Evolutionary conservation across 352 stramenopile species (phyloP), one percentile per base, ranked within the genome.

Genomic region (Elongisporangium senticosum): DNA sequence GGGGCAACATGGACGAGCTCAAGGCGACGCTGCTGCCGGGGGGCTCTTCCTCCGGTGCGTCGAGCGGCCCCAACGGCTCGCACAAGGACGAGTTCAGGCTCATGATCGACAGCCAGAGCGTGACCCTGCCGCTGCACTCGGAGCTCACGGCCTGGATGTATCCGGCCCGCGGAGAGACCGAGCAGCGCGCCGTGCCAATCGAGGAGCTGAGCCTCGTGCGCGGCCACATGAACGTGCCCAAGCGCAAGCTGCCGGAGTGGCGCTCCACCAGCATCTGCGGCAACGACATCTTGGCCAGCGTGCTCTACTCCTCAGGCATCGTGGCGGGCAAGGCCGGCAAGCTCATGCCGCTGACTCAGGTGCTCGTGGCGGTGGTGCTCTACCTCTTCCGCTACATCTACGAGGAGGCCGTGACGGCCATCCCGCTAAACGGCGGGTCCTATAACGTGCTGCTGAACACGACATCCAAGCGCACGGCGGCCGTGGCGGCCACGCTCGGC

Each of bases 371-470:
- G 1, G 58, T 80, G 7, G 76, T 89, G 56, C 75, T 90, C 21
- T 86, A 78, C 51, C 72, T 83, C 49, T 87, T 83, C 62, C 82
- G 83, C 24, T 91, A 82, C 52, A 96, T 97, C 37, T 97, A 97
- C 72, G 83, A 90, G 39, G 90, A 97, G 63, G 90, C 86, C 1
- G 93, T 97, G 53, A 94, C 74, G 19, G 90, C 90, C 7, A 85
- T 97, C 24, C 90, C 90, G 4, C 77, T 96, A 37, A 97, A 97
- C 58, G 90, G 90, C 24, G 90, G 90, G 13, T 93, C 87, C 10
- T 97, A 97, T 69, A 97, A 97, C 56, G 80, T 96, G 21, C 67
- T 97, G 43, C 76, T 97, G 19, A 97, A 97, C 64, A 95, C 87
- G 8, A 97, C 90, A 21, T 94, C 78, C 51, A 97, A 97, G 74